Percentiles rank a stretch among this genome's conserved stretches.
Evolutionary conservation across 495 filamentous ascomycete species (phyloP).

Genomic region (Sordaria brevicollis): DNA sequence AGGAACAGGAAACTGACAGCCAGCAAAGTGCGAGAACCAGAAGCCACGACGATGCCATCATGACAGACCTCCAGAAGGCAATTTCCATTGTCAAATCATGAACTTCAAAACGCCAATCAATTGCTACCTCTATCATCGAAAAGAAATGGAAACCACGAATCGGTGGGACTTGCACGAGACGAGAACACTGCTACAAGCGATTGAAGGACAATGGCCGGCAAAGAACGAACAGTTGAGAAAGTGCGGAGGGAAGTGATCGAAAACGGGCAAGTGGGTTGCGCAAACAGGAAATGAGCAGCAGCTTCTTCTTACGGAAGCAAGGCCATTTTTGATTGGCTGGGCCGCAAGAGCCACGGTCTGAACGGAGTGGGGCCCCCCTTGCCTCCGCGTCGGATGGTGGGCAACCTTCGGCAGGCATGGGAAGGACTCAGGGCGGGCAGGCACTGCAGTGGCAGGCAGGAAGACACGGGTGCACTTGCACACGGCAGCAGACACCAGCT

Average conservation of each 20-base stretch:
- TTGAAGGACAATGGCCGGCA: not conserved
- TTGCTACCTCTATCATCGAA: no score
- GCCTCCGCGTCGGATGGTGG: not conserved
- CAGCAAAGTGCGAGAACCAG: not conserved
- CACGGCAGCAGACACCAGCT: not conserved
- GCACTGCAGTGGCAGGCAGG: not conserved
- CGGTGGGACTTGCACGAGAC: not conserved
- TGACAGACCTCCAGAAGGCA: not conserved
- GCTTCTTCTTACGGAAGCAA: conserved; percentile 28
- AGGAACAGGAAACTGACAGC: not conserved
- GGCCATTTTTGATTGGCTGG: conserved; percentile 17
- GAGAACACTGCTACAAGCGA: not conserved
- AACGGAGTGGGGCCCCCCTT: not conserved
- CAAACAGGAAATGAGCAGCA: conserved; percentile 10
- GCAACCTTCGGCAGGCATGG: not conserved
- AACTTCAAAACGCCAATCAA: not conserved
- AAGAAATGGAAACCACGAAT: not conserved
- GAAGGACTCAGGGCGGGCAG: not conserved
- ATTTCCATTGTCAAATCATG: not conserved
- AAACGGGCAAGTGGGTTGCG: conserved; percentile 14
- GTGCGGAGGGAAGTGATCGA: conserved; percentile 1
- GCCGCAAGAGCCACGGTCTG: not conserved
- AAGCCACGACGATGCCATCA: not conserved
- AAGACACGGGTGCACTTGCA: not conserved
- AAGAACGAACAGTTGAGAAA: not conserved